Evolutionary conservation across 208 protist species (phyloP), one percentile per base, ranked within the genome.

Genomic region (Acanthamoeba healyi): DNA sequence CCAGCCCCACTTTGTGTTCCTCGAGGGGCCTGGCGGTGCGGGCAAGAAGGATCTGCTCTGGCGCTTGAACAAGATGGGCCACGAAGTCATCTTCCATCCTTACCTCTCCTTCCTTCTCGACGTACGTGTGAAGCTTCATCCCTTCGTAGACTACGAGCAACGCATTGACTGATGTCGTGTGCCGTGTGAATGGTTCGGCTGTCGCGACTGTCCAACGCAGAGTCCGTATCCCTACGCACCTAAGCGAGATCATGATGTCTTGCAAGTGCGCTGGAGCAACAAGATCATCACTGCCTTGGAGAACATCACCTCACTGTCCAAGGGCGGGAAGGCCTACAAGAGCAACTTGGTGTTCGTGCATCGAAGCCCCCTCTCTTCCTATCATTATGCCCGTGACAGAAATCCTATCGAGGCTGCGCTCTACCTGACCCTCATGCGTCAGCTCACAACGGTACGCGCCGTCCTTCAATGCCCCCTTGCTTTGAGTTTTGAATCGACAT

Each of bases 21-120:
- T 90, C 2, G 82, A 90, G n/a, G 82, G 82, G 15, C 36, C n/a
- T 14, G 82, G 56, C 3, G 82, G 82, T n/a, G 58, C 82, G 3
- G 82, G 82, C 10, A 90, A 90, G 82, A 90, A 90, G 54, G 82
- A 90, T 34, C 58, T 90, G 15, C 19, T 90, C 54, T 90, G 82
- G 82, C 82, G 82, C 54, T 26, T 90, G 22, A 63, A 70, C 56
- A 90, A 90, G 54, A 90, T 90, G 56, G 82, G 82, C 56, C 38
- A 90, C 54, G 56, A 70, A 42, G 82, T 90, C 32, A 42, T 90
- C 34, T 70, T 72, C 34, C 56, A 70, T 36, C 82, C 49, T 6
- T 90, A 63, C 42, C 38, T 90, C 19, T 6, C 58, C 36, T 70
- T 70, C 54, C 82, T 90, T 46, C 32, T 70, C 22, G 82, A 63